Evolutionary conservation across 164 flowering plant genomes (phyloP).

Genomic region (Aristolochia fimbriata): DNA sequence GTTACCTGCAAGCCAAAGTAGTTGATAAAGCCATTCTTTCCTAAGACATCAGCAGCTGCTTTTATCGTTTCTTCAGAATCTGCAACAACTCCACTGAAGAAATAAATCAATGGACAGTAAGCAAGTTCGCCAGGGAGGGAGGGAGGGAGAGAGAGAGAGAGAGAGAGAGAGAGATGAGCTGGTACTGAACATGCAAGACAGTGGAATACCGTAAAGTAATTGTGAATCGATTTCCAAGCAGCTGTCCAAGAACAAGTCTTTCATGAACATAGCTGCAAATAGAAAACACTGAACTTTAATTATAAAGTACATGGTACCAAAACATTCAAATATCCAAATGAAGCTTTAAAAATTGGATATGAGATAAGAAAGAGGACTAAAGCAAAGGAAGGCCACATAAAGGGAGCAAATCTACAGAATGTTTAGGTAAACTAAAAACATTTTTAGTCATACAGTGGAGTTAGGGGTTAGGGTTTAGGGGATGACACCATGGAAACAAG

Average conservation of each 20-base stretch:
- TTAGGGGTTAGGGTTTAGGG: no score
- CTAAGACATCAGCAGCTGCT: constrained; percentile 65
- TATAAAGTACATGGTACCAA: no score
- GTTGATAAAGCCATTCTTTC: constrained; percentile 77
- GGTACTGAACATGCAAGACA: neutral
- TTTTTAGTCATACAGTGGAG: no score
- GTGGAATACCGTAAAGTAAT: constrained; percentile 59
- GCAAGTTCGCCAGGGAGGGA: neutral
- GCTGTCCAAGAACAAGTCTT: constrained; percentile 88
- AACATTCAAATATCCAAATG: no score
- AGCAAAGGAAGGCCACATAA: no score
- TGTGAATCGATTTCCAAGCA: constrained; percentile 85
- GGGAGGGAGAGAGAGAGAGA: no score
- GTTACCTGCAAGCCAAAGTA: constrained; percentile 92
- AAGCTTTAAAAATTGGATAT: no score
- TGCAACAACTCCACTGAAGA: constrained; percentile 71
- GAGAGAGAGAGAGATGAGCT: neutral
- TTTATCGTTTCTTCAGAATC: constrained; percentile 71
- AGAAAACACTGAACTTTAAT: neutral
- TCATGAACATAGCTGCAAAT: constrained; percentile 67
- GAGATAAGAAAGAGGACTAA: no score
- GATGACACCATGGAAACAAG: no score
- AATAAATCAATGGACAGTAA: constrained; percentile 8
- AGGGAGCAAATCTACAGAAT: no score
- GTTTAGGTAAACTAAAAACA: no score